These are phyloP conservation scores for Hyphopichia homilentoma DNA, from an alignment of 805 yeast genomes.

Conservation along the genomic window DNA sequence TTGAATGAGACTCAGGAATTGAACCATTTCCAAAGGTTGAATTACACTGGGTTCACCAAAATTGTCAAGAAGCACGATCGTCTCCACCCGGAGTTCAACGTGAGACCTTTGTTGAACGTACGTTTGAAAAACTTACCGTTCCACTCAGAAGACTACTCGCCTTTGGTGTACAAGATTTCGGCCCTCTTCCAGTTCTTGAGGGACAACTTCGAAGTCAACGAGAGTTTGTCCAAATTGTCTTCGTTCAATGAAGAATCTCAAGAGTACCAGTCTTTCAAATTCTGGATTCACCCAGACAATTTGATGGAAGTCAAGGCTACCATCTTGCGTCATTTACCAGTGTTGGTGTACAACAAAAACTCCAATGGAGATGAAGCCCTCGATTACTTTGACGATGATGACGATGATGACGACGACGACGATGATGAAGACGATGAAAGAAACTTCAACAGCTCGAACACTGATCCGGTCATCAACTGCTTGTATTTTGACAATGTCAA, in stretches of 20 bases:
- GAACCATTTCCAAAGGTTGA: conserved; percentile 85
- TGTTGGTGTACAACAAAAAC: conserved; percentile 64
- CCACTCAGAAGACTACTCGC: conserved; percentile 93
- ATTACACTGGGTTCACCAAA: conserved; percentile 92
- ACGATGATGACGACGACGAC: conserved; percentile 37
- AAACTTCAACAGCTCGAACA: conserved; percentile 7
- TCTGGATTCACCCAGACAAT: conserved; percentile 93
- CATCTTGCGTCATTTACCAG: conserved; percentile 89
- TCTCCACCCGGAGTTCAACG: conserved; percentile 82
- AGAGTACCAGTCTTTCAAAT: conserved; percentile 67
- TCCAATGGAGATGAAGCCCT: conserved; percentile 42
- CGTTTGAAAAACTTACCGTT: conserved; percentile 84
- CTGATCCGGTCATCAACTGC: conserved; percentile 73
- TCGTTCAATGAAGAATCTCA: conserved; percentile 39
- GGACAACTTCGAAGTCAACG: conserved; percentile 58
- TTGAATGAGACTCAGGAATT: conserved; percentile 76
- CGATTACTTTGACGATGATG: conserved; percentile 50
- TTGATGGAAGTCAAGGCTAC: conserved; percentile 97
- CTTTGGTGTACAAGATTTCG: conserved; percentile 79
- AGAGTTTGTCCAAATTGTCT: conserved; percentile 47
- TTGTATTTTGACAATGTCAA: conserved; percentile 81
- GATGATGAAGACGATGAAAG: conserved; percentile 13
- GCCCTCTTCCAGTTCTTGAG: conserved; percentile 77
- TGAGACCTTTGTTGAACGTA: conserved; percentile 82
- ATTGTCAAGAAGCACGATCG: conserved; percentile 96